Evolutionary conservation across 768 basidiomycete genomes (phyloP).

Genomic region (Mycena kentingensis): DNA sequence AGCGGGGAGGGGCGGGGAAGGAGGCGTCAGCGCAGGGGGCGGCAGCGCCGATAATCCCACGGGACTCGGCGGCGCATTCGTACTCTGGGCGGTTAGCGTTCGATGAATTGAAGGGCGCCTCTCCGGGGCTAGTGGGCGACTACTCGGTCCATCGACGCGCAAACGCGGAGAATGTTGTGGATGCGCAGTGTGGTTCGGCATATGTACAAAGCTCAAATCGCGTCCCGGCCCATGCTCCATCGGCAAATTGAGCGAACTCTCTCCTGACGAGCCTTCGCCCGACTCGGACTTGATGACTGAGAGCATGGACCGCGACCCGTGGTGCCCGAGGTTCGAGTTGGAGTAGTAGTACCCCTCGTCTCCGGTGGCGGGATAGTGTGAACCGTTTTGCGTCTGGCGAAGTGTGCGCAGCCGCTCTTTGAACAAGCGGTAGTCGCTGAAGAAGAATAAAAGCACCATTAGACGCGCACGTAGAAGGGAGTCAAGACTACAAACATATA

Average conservation of each 20-base stretch:
- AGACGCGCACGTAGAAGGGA: constrained; percentile 1
- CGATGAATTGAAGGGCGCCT: constrained; percentile 10
- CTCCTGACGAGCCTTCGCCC: constrained; percentile 10
- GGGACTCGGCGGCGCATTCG: background rate
- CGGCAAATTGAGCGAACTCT: constrained; percentile 14
- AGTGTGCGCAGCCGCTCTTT: constrained; percentile 21
- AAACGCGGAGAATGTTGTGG: background rate
- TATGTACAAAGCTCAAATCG: constrained; percentile 2
- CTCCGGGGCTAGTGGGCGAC: background rate
- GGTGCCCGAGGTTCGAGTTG: constrained; percentile 9
- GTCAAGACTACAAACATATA: constrained; percentile 53
- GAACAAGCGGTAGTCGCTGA: constrained; percentile 62
- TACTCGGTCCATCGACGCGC: background rate
- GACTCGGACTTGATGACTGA: constrained; percentile 22
- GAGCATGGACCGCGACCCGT: constrained; percentile 9
- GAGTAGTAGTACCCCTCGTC: constrained; percentile 19
- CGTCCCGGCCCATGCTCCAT: constrained; percentile 8
- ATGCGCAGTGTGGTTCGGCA: background rate
- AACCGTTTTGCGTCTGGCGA: constrained; percentile 11
- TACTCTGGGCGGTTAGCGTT: constrained; percentile 1
- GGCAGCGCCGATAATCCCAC: background rate
- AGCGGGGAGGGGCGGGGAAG: constrained; percentile 3
- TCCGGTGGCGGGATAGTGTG: constrained; percentile 3
- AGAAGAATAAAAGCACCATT: background rate
- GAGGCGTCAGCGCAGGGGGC: background rate